Percentiles rank a stretch among this genome's conserved stretches.
phyloP scores from a whole-genome alignment of 225 moss, liverwort and hornwort genomes.

The Neckera pumila region DNA sequence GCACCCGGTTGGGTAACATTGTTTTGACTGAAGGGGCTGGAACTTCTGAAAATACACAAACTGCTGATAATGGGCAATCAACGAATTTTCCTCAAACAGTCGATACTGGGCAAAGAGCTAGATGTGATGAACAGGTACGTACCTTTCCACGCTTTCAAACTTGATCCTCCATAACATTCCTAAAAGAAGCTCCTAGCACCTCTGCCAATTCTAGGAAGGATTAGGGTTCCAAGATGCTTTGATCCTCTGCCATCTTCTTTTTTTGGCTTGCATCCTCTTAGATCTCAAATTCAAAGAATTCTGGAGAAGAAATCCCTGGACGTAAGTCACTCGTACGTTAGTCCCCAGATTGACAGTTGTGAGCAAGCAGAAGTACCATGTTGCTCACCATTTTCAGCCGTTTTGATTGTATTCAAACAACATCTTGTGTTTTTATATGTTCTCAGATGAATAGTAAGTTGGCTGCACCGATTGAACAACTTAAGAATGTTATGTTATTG shows the following conservation, averaged over 20 bases:
- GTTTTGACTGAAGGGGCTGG: constrained; percentile 10
- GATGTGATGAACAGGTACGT: neutral
- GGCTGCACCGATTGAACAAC: neutral
- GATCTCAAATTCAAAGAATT: neutral
- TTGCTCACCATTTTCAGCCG: neutral
- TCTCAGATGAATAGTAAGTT: neutral
- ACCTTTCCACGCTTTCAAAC: neutral
- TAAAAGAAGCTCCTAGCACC: neutral
- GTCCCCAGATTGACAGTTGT: neutral
- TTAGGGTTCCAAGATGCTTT: neutral
- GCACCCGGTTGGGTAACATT: constrained; percentile 9
- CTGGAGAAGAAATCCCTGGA: neutral
- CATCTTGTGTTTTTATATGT: neutral
- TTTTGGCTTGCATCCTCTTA: neutral
- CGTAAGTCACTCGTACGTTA: neutral
- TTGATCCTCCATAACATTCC: neutral
- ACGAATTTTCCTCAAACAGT: neutral
- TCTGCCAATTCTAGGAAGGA: neutral
- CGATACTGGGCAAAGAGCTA: constrained; percentile 7
- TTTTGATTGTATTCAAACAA: neutral
- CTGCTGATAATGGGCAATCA: neutral
- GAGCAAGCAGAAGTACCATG: neutral
- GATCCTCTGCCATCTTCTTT: neutral
- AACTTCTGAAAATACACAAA: constrained; percentile 9
- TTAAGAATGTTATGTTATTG: neutral